Evolutionary conservation across 495 filamentous ascomycete genomes (phyloP).

Genomic region (Trichodelitschia bisporula): DNA sequence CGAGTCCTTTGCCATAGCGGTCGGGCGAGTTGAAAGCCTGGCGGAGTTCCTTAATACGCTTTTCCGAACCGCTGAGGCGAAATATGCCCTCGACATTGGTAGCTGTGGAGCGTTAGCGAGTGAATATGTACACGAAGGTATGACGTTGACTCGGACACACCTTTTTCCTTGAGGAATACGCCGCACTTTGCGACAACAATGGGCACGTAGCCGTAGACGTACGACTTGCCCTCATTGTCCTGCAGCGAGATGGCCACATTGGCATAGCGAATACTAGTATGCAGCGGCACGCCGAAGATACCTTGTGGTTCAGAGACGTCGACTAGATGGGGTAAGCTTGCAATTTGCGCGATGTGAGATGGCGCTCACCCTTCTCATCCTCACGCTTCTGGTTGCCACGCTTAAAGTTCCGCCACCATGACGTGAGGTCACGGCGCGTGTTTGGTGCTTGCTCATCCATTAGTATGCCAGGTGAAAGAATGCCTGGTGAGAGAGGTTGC

Average conservation of each 20-base stretch:
- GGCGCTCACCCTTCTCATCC: slow-evolving; percentile 63
- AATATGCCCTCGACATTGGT: slow-evolving; percentile 96
- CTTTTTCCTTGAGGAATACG: slow-evolving; percentile 95
- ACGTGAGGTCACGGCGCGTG: slow-evolving; percentile 63
- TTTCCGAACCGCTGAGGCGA: slow-evolving; percentile 85
- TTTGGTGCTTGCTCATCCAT: no score
- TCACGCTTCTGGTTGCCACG: slow-evolving; percentile 39
- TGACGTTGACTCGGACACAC: slow-evolving; percentile 19
- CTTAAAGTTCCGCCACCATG: slow-evolving; percentile 85
- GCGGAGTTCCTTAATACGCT: slow-evolving; percentile 91
- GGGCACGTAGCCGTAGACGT: slow-evolving; percentile 96
- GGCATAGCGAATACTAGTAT: slow-evolving; percentile 87
- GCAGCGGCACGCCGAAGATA: slow-evolving; percentile 89
- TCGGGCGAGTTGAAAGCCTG: slow-evolving; percentile 83
- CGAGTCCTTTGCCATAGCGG: slow-evolving; percentile 83
- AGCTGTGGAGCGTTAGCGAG: slow-evolving; percentile 24
- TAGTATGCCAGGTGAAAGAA: no score
- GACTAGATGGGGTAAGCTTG: no score
- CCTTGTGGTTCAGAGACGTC: slow-evolving; percentile 25
- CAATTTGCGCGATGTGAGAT: no score
- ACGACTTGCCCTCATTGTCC: slow-evolving; percentile 73
- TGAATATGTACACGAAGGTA: slow-evolving; percentile 1
- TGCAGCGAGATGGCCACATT: slow-evolving; percentile 96
- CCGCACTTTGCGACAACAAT: slow-evolving; percentile 98
- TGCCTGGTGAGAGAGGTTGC: no score